These are phyloP conservation scores for Cubamyces lactineus DNA, from an alignment of 768 basidiomycete species.

Conservation along the genomic window DNA sequence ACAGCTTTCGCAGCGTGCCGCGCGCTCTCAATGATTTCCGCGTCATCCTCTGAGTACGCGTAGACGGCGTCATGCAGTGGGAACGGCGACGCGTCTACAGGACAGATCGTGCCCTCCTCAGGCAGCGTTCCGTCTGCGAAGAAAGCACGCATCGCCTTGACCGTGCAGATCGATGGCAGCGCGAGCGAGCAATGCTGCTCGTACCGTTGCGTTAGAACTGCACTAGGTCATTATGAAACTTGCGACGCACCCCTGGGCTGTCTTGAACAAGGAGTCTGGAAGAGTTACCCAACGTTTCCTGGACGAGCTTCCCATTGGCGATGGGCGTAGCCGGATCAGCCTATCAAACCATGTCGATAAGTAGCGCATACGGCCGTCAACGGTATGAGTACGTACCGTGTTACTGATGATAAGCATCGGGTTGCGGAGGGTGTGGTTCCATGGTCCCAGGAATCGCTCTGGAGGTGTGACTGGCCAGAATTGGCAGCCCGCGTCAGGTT, in stretches of 20 bases:
- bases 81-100: conserved; percentile 15
- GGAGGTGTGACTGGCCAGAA: conserved; percentile 33
- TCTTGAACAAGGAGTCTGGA: conserved; percentile 35
- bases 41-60: too few species aligned
- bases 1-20: too few species aligned
- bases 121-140: conserved; percentile 35
- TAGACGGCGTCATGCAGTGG: too few species aligned
- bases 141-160: conserved; percentile 27
- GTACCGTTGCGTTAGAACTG: background rate
- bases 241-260: conserved; percentile 32
- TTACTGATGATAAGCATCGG: conserved; percentile 35
- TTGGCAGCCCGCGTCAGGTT: conserved; percentile 35
- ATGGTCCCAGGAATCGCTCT: conserved; percentile 36
- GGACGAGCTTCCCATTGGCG: conserved; percentile 30
- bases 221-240: background rate
- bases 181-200: conserved; percentile 30
- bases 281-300: conserved; percentile 29
- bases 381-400: conserved; percentile 16
- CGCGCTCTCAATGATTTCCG: too few species aligned
- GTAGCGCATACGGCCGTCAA: background rate
- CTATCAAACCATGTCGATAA: background rate
- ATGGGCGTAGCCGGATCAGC: conserved; percentile 38
- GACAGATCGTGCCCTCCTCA: conserved; percentile 30
- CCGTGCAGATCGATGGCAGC: conserved; percentile 33
- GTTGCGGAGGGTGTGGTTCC: conserved; percentile 34